phyloP scores from a whole-genome alignment of 805 yeast genomes.

The Candida morakotiae region DNA sequence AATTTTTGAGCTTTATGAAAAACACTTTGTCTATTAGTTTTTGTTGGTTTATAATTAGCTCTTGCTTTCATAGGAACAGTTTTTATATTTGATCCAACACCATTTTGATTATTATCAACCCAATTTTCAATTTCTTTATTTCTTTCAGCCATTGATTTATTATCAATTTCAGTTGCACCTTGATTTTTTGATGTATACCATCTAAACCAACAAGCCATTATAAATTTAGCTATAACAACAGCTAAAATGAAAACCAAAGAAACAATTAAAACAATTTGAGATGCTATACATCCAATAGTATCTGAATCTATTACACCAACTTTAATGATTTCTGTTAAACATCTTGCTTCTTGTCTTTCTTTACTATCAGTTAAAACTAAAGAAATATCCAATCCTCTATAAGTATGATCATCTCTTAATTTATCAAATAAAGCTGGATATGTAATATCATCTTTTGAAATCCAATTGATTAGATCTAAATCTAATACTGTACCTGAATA shows the following conservation, averaged over 20 bases:
- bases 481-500: slow-evolving; percentile 89
- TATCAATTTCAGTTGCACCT: slow-evolving; percentile 67
- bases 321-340: slow-evolving; percentile 79
- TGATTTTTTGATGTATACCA: slow-evolving; percentile 73
- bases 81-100: slow-evolving; percentile 48
- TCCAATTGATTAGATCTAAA: slow-evolving; percentile 71
- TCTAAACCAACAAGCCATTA: slow-evolving; percentile 83
- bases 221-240: slow-evolving; percentile 71
- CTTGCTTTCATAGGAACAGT: slow-evolving; percentile 50
- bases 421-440: slow-evolving; percentile 72
- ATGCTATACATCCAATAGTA: slow-evolving; percentile 91
- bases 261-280: slow-evolving; percentile 73
- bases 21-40: slow-evolving; percentile 38
- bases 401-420: slow-evolving; percentile 47
- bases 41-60: slow-evolving; percentile 41
- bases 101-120: slow-evolving; percentile 57
- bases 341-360: slow-evolving; percentile 71
- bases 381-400: slow-evolving; percentile 81
- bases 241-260: slow-evolving; percentile 83
- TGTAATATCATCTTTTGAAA: slow-evolving; percentile 60
- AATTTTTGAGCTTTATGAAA: slow-evolving; percentile 24
- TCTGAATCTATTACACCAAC: slow-evolving; percentile 89
- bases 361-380: slow-evolving; percentile 60
- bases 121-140: slow-evolving; percentile 75
- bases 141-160: slow-evolving; percentile 58